A percentile compares a stretch with the other conserved stretches of the same genome.
These are phyloP conservation scores for Nitzschia sp. DNA, from an alignment of 108 stramenopile genomes.

Conservation along the genomic window DNA sequence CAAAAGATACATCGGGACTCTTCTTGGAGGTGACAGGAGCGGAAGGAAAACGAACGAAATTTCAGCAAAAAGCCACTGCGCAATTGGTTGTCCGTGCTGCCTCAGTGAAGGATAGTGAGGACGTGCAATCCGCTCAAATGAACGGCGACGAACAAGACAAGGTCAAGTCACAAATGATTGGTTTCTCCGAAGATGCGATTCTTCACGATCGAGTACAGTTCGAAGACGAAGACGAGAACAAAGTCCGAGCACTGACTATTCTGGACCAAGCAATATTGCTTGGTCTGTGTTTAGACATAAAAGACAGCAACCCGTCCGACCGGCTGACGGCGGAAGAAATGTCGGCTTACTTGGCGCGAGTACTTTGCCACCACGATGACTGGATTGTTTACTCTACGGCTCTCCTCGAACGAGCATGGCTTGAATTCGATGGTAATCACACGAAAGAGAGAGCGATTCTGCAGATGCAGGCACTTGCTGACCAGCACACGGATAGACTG, in stretches of 20 bases:
- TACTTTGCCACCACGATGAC: conserved; percentile 82
- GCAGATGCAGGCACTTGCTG: conserved; percentile 96
- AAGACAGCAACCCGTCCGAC: conserved; percentile 92
- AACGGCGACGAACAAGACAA: conserved; percentile 10
- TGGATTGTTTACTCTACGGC: conserved; percentile 97
- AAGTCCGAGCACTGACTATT: conserved; percentile 51
- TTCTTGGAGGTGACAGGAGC: conserved; percentile 84
- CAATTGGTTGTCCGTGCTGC: conserved; percentile 83
- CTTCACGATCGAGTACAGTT: conserved; percentile 88
- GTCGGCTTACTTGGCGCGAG: conserved; percentile 90
- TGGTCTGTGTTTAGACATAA: conserved; percentile 95
- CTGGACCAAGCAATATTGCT: conserved; percentile 90
- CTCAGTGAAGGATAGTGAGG: conserved; percentile 28
- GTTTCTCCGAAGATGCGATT: conserved; percentile 70
- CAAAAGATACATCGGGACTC: conserved; percentile 62
- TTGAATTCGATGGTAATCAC: conserved; percentile 89
- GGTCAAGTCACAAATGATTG: conserved; percentile 33
- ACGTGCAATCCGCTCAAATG: not conserved
- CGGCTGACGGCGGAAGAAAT: conserved; percentile 96
- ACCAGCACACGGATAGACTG: conserved; percentile 91
- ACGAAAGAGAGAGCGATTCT: conserved; percentile 86
- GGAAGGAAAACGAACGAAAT: conserved; percentile 89
- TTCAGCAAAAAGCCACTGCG: conserved; percentile 79
- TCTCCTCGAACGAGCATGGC: conserved; percentile 91
- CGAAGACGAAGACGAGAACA: conserved; percentile 64